Conservation (phyloP, 345 rosid genomes). For the Rhodamnia rubescens region DNA sequence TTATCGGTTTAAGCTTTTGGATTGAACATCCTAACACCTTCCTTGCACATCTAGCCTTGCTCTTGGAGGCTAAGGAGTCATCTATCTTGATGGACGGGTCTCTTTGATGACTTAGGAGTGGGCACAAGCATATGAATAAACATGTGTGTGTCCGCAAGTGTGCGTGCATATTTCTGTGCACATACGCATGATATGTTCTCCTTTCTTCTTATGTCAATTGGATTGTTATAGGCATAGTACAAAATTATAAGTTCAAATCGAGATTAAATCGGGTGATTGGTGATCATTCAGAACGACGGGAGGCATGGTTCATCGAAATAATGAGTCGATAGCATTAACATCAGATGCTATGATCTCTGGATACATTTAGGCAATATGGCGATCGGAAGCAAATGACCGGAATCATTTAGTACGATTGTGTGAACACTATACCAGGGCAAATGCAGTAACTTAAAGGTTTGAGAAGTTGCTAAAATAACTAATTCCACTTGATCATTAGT, state of each 20-base stretch:
- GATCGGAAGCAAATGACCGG: background rate
- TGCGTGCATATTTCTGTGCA: background rate
- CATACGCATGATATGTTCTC: background rate
- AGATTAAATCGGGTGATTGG: background rate
- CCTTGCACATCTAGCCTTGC: background rate
- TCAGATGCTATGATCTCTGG: background rate
- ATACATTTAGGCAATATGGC: background rate
- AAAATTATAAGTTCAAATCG: background rate
- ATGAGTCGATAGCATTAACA: accelerated
- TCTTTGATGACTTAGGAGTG: background rate
- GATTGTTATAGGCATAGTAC: background rate
- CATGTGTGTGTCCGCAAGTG: background rate
- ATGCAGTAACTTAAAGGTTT: background rate
- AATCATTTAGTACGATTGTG: background rate
- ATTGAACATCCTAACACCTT: no score
- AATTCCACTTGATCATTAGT: background rate
- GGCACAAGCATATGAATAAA: background rate
- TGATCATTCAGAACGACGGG: background rate
- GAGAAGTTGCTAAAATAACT: background rate
- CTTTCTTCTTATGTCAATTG: background rate
- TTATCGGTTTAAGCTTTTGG: no score
- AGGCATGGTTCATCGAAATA: background rate
- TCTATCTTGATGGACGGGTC: background rate
- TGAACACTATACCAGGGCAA: background rate
- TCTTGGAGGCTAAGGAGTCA: background rate